phyloP scores from a whole-genome alignment of 1,284 basidiomycete genomes.

The Apiotrichum veenhuisii region DNA sequence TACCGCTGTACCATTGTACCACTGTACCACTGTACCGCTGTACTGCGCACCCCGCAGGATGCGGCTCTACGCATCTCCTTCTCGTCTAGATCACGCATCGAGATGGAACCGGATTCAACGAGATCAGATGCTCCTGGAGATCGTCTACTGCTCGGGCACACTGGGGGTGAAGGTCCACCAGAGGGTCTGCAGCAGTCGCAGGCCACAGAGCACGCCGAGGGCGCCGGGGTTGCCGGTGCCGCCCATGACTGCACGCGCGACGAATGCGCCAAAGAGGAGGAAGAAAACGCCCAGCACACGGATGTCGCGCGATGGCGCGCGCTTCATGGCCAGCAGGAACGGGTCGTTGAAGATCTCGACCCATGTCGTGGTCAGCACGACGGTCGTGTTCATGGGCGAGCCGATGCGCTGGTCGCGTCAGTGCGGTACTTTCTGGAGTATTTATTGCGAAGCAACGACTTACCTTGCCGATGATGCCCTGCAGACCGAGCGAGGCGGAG shows the following conservation, averaged over 20 bases:
- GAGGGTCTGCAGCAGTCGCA: constrained; percentile 62
- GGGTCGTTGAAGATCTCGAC: constrained; percentile 79
- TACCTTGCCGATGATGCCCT: constrained; percentile 71
- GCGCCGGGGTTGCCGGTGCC: constrained; percentile 42
- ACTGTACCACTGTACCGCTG: no score
- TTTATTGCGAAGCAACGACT: constrained; percentile 2
- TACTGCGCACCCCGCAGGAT: no score
- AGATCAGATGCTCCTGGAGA: no score
- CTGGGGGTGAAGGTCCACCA: constrained; percentile 54
- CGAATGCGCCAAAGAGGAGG: constrained; percentile 70
- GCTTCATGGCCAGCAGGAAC: constrained; percentile 57
- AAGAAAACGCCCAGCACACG: constrained; percentile 62
- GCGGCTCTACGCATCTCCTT: no score
- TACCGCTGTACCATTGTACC: no score
- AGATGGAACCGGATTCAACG: no score
- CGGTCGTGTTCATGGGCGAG: constrained; percentile 63
- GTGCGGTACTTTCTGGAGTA: no score
- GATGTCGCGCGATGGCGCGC: constrained; percentile 64
- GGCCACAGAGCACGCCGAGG: constrained; percentile 60
- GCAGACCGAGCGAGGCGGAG: constrained; percentile 68
- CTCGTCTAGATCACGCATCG: no score
- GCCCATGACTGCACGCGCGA: constrained; percentile 63
- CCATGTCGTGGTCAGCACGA: constrained; percentile 69
- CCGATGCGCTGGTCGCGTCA: constrained; percentile 53
- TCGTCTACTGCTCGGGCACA: neutral